Conservation (phyloP, 805 yeast species). For the Candida anglica region DNA sequence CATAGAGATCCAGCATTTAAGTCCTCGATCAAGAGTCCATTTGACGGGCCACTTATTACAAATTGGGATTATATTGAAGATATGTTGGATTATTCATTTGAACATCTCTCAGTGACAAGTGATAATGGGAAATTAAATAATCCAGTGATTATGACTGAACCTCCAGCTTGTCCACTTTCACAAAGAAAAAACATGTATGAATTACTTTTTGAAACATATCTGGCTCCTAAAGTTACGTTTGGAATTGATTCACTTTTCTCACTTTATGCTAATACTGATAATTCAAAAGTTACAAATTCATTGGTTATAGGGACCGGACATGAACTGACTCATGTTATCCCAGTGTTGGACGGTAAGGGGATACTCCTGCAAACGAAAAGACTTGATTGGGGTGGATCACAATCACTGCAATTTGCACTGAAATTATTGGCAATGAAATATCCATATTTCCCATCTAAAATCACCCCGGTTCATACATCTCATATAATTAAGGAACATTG, state of each 20-base stretch:
- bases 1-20: constrained; percentile 66
- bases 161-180: constrained; percentile 61
- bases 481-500: constrained; percentile 71
- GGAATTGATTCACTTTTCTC: constrained; percentile 86
- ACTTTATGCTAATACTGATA: constrained; percentile 58
- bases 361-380: constrained; percentile 66
- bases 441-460: constrained; percentile 82
- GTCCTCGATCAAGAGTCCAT: constrained; percentile 71
- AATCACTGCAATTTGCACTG: constrained; percentile 59
- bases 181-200: constrained; percentile 79
- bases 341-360: constrained; percentile 71
- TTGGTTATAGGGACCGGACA: constrained; percentile 81
- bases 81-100: constrained; percentile 78
- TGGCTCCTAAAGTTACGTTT: constrained; percentile 66
- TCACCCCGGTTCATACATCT: constrained; percentile 61
- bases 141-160: constrained; percentile 80
- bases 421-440: constrained; percentile 72
- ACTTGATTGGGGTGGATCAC: constrained; percentile 89
- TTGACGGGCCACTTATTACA: constrained; percentile 79
- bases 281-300: constrained; percentile 38
- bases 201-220: constrained; percentile 78
- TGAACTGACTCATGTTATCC: constrained; percentile 78
- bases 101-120: constrained; percentile 64
- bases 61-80: constrained; percentile 91
- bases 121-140: constrained; percentile 54